Evolutionary conservation across 140 eudicot species (phyloP).

Genomic region (Bidens hawaiensis): DNA sequence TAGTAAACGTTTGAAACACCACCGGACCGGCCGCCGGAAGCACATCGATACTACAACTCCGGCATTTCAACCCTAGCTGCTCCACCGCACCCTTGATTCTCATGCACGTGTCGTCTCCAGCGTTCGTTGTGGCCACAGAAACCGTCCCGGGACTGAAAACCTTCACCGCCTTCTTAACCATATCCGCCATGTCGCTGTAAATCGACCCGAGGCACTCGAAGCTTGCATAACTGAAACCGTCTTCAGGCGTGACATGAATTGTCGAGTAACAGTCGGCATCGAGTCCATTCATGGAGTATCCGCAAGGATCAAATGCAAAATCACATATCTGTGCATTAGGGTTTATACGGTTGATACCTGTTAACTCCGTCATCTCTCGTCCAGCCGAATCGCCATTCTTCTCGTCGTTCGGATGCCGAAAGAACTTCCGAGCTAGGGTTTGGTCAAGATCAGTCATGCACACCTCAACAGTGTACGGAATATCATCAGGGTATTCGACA

Average conservation of each 20-base stretch:
- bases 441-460: constrained; percentile 89
- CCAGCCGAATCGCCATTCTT: constrained; percentile 65
- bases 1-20: constrained; percentile 63
- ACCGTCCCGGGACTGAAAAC: constrained; percentile 66
- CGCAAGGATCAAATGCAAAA: constrained; percentile 84
- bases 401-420: constrained; percentile 57
- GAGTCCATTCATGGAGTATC: constrained; percentile 85
- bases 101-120: constrained; percentile 38
- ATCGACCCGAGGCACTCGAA: constrained; percentile 64
- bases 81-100: constrained; percentile 49
- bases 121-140: constrained; percentile 61
- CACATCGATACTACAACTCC: constrained; percentile 58
- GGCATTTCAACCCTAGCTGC: constrained; percentile 64
- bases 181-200: constrained; percentile 28
- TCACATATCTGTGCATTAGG: constrained; percentile 62
- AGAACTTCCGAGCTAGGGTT: constrained; percentile 67
- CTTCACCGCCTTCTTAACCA: constrained; percentile 55
- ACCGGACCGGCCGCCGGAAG: constrained; percentile 68
- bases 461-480: constrained; percentile 52
- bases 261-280: constrained; percentile 70
- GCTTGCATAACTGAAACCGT: constrained; percentile 84
- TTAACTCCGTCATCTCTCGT: constrained; percentile 56
- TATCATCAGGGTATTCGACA: constrained; percentile 13
- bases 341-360: constrained; percentile 56
- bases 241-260: constrained; percentile 91